A percentile compares a stretch with the other conserved stretches of the same genome.
Evolutionary conservation across 148 eudicot genomes (phyloP).

Genomic region (Diospyros kaki): DNA sequence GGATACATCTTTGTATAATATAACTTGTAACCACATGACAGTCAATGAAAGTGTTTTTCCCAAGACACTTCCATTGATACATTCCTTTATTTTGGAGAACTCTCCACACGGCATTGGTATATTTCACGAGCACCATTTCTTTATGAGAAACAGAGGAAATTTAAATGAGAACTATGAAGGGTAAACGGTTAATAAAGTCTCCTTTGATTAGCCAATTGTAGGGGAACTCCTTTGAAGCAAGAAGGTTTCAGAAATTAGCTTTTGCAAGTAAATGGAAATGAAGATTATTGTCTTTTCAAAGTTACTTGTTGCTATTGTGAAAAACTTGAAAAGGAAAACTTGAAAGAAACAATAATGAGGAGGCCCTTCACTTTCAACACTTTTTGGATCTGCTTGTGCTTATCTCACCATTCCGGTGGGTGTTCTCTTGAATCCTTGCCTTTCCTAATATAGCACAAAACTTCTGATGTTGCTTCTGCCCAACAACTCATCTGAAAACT

Average conservation of each 20-base stretch:
- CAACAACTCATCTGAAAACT: neutral
- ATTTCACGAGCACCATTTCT: no score
- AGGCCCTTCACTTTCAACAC: neutral
- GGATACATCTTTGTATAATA: no score
- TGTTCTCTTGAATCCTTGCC: neutral
- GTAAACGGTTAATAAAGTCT: neutral
- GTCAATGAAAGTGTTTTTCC: no score
- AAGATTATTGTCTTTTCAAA: neutral
- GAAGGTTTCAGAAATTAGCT: neutral
- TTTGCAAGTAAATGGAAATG: neutral
- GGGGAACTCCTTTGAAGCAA: neutral
- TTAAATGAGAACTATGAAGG: neutral
- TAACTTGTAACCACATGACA: no score
- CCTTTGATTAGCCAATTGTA: neutral
- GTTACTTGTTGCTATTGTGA: no score
- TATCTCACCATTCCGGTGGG: neutral
- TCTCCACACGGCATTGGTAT: no score
- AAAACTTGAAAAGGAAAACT: no score
- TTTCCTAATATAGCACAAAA: neutral
- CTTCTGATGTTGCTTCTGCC: neutral
- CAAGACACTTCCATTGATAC: no score
- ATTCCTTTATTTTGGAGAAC: no score
- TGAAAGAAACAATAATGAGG: neutral
- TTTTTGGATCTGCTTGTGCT: neutral
- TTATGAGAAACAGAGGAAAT: neutral